Percentiles rank a stretch among this genome's conserved stretches.
phyloP scores from a whole-genome alignment of 257 asterid genomes.

The Parsonsia alboflavescens region DNA sequence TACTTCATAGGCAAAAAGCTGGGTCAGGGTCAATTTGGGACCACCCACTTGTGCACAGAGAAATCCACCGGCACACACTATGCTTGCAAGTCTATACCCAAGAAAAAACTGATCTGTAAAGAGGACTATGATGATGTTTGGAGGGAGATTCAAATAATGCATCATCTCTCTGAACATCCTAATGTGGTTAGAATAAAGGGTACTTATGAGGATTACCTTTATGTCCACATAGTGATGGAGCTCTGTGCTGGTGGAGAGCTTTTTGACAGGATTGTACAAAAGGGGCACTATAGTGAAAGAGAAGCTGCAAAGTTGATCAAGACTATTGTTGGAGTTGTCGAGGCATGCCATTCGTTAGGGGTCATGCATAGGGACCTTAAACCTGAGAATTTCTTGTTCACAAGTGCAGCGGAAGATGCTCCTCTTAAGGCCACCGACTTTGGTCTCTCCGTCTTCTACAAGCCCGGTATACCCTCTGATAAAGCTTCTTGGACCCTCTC shows the following conservation, averaged over 20 bases:
- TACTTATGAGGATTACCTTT: conserved; percentile 59
- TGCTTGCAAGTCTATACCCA: conserved; percentile 38
- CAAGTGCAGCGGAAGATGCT: conserved; percentile 69
- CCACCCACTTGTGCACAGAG: conserved; percentile 27
- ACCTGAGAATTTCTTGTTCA: conserved; percentile 89
- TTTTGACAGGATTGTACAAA: conserved; percentile 75
- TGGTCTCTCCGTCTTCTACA: conserved; percentile 84
- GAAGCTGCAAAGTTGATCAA: conserved; percentile 73
- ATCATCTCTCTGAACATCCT: conserved; percentile 46
- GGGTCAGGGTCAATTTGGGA: conserved; percentile 38
- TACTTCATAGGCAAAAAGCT: conserved; percentile 31
- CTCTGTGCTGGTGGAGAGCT: conserved; percentile 86
- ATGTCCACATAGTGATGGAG: conserved; percentile 86
- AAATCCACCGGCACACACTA: conserved; percentile 24
- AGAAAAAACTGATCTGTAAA: conserved; percentile 31
- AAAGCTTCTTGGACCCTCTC: background rate
- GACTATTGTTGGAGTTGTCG: conserved; percentile 76
- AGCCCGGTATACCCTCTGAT: conserved; percentile 49
- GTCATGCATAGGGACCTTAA: conserved; percentile 91
- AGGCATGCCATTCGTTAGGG: conserved; percentile 82
- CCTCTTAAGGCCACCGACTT: conserved; percentile 84
- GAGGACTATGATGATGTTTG: conserved; percentile 37
- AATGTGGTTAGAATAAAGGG: conserved; percentile 77
- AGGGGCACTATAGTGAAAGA: conserved; percentile 78
- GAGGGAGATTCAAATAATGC: conserved; percentile 42